Percentiles rank a stretch among this genome's conserved stretches.
phyloP scores from a whole-genome alignment of 306 rosid species.

The Vigna hirtella region DNA sequence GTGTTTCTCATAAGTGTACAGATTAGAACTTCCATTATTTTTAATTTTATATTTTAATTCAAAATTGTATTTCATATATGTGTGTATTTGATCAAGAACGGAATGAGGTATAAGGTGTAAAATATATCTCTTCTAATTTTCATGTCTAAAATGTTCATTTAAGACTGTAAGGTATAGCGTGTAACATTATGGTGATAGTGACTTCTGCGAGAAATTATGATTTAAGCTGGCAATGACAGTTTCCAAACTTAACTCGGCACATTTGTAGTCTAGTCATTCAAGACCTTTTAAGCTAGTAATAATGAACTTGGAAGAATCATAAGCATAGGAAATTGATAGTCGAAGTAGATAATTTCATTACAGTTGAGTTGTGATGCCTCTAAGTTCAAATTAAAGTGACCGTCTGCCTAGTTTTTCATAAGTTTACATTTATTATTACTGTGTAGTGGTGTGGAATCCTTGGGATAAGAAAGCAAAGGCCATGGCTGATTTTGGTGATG shows the following conservation, averaged over 20 bases:
- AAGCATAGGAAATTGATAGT: constrained; percentile 23
- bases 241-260: constrained; percentile 24
- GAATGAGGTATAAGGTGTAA: background rate
- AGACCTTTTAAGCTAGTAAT: constrained; percentile 11
- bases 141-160: constrained; percentile 14
- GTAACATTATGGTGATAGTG: background rate
- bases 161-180: constrained; percentile 16
- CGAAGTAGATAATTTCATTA: constrained; percentile 16
- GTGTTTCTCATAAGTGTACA: constrained; percentile 4
- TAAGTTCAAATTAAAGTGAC: constrained; percentile 12
- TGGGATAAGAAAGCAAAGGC: constrained; percentile 99
- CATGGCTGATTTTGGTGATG: constrained; percentile 95
- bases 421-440: constrained; percentile 14
- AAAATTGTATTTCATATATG: background rate
- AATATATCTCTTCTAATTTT: constrained; percentile 12
- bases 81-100: background rate
- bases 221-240: constrained; percentile 34
- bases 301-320: constrained; percentile 15
- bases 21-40: background rate
- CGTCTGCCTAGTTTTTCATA: background rate
- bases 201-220: constrained; percentile 25
- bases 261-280: constrained; percentile 8
- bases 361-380: constrained; percentile 25
- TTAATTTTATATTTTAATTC: background rate
- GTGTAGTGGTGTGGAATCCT: constrained; percentile 97